Evolutionary conservation across 129 eudicot genomes (phyloP).

Genomic region (Rutidosis leptorrhynchoides): DNA sequence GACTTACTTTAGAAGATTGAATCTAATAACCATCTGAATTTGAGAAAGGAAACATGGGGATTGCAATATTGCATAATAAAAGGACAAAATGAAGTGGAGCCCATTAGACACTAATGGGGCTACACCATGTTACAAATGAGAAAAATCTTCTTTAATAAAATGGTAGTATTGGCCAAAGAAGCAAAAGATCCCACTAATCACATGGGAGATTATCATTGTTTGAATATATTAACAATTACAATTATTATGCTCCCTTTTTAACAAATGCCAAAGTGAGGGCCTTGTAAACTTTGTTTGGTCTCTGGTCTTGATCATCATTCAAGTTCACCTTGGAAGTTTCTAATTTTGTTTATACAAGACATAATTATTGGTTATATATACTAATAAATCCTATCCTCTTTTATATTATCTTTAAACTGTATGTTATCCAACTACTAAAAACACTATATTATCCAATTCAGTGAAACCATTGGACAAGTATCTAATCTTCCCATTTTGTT

Average conservation of each 20-base stretch:
- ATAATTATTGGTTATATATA: slow-evolving; percentile 12
- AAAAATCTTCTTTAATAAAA: slow-evolving; percentile 26
- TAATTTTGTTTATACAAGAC: slow-evolving; percentile 15
- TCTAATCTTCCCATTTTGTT: slow-evolving; percentile 10
- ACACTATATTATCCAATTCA: not conserved
- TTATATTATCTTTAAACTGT: too few relatives aligned
- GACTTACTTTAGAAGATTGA: not conserved
- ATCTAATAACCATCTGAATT: slow-evolving; percentile 15
- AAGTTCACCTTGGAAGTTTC: slow-evolving; percentile 23
- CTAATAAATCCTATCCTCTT: not conserved
- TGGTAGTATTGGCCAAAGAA: slow-evolving; percentile 30
- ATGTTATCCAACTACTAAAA: not conserved
- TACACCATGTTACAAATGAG: slow-evolving; percentile 33
- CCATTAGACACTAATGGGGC: slow-evolving; percentile 35
- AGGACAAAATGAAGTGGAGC: slow-evolving; percentile 31
- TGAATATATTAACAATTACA: slow-evolving; percentile 15
- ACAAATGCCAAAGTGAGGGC: slow-evolving; percentile 28
- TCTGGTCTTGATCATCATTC: slow-evolving; percentile 16
- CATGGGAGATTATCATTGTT: slow-evolving; percentile 38
- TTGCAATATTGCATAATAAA: slow-evolving; percentile 16
- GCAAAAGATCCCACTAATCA: slow-evolving; percentile 41
- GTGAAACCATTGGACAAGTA: not conserved
- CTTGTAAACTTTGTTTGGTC: slow-evolving; percentile 27
- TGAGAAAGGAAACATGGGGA: slow-evolving; percentile 14
- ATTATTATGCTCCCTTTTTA: slow-evolving; percentile 11